Conservation (phyloP, 1,139 yeast species). For the Blastobotrys petasosporus region DNA sequence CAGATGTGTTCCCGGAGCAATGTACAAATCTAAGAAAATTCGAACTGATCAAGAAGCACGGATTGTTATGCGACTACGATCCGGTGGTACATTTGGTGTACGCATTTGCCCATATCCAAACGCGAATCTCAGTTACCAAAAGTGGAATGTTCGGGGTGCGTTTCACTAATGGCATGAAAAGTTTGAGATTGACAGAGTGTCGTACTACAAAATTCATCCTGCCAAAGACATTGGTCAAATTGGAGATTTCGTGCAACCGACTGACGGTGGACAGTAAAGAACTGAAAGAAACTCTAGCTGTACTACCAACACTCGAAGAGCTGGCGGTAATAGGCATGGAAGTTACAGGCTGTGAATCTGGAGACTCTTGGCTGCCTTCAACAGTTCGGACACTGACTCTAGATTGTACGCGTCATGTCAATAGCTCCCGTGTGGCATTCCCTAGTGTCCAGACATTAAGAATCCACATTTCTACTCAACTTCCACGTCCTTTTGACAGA, state of each 20-base stretch:
- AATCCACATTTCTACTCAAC: background rate
- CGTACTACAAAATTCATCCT: background rate
- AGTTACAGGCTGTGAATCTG: background rate
- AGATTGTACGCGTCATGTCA: conserved; percentile 5
- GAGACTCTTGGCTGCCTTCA: conserved; percentile 3
- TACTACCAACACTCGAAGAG: background rate
- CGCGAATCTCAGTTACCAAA: too few species aligned
- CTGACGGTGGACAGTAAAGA: background rate
- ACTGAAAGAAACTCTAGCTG: background rate
- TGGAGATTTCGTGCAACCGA: conserved; percentile 2
- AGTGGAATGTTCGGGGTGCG: too few species aligned
- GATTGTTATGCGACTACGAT: too few species aligned
- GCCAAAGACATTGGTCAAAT: background rate
- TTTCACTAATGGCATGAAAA: too few species aligned
- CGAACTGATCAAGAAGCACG: conserved; percentile 1
- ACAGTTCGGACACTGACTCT: conserved; percentile 1
- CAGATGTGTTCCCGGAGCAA: conserved; percentile 1
- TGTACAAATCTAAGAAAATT: background rate
- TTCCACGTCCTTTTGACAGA: conserved; percentile 2
- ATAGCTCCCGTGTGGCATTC: conserved; percentile 1
- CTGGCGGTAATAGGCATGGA: background rate
- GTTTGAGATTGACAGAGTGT: too few species aligned
- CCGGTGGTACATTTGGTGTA: too few species aligned
- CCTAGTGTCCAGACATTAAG: background rate
- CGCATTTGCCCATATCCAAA: too few species aligned